Conservation (phyloP, 345 rosid genomes). For the Turritis glabra region DNA sequence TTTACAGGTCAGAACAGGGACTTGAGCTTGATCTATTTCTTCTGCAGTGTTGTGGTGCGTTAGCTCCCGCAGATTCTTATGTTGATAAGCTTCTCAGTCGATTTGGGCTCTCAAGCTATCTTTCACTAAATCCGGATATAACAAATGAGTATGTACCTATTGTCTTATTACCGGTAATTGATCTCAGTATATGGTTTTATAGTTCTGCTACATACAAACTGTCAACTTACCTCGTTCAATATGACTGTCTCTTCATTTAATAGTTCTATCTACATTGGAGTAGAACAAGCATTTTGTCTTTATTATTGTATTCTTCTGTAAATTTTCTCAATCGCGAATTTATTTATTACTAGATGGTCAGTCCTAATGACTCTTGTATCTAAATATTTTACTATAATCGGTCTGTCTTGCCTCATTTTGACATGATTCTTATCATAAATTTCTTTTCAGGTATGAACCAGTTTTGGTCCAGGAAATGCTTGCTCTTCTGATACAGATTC, state of each 20-base stretch:
- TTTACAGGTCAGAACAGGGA: slow-evolving; percentile 87
- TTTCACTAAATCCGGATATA: slow-evolving; percentile 52
- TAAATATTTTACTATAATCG: background rate
- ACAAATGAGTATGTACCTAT: slow-evolving; percentile 61
- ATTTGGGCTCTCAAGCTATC: slow-evolving; percentile 75
- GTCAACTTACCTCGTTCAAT: slow-evolving; percentile 19
- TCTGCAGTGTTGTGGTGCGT: slow-evolving; percentile 94
- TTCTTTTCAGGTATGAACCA: slow-evolving; percentile 73
- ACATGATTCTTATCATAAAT: slow-evolving; percentile 17
- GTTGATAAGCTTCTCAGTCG: slow-evolving; percentile 72
- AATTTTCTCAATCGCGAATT: background rate
- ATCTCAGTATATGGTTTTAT: slow-evolving; percentile 6
- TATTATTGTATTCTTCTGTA: background rate
- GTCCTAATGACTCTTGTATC: slow-evolving; percentile 8
- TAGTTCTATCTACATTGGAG: background rate
- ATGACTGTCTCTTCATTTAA: slow-evolving; percentile 2
- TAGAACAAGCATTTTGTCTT: slow-evolving; percentile 12
- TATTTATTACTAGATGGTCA: slow-evolving; percentile 22
- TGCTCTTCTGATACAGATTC: slow-evolving; percentile 73
- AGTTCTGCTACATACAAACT: slow-evolving; percentile 21
- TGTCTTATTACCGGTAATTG: background rate
- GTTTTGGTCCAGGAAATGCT: slow-evolving; percentile 89
- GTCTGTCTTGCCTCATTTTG: slow-evolving; percentile 18
- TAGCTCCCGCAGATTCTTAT: slow-evolving; percentile 87
- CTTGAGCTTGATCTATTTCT: slow-evolving; percentile 95